Conservation (phyloP, 169 alveolate genomes). For the Blepharisma undulans region DNA sequence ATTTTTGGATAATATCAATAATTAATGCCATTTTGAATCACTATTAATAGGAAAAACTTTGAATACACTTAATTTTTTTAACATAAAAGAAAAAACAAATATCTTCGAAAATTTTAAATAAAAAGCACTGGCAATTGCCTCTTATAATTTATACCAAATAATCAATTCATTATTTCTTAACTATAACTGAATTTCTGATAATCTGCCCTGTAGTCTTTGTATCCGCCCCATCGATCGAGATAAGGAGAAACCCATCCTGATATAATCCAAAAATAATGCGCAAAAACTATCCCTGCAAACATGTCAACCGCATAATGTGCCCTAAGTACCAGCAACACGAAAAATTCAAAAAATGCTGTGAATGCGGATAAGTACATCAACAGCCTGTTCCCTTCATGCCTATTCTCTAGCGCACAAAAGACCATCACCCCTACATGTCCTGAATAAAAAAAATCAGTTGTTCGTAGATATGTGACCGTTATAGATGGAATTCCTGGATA, state of each 20-base stretch:
- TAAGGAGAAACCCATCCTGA: not conserved
- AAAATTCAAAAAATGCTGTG: not conserved
- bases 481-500: constrained; percentile 74
- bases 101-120: no score
- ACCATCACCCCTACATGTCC: constrained; percentile 75
- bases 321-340: constrained; percentile 40
- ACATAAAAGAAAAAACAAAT: not conserved
- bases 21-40: no score
- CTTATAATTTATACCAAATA: not conserved
- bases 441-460: constrained; percentile 75
- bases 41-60: no score
- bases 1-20: not conserved
- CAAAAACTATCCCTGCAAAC: constrained; percentile 35
- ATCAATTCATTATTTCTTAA: not conserved
- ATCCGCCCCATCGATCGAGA: not conserved
- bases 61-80: no score
- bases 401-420: constrained; percentile 15
- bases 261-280: constrained; percentile 36
- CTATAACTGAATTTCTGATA: not conserved
- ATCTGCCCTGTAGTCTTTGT: not conserved
- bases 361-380: not conserved
- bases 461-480: constrained; percentile 61
- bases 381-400: not conserved
- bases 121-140: not conserved
- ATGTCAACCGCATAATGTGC: constrained; percentile 42